These are phyloP conservation scores for Candida boleticola DNA, from an alignment of 805 yeast species.

Conservation along the genomic window DNA sequence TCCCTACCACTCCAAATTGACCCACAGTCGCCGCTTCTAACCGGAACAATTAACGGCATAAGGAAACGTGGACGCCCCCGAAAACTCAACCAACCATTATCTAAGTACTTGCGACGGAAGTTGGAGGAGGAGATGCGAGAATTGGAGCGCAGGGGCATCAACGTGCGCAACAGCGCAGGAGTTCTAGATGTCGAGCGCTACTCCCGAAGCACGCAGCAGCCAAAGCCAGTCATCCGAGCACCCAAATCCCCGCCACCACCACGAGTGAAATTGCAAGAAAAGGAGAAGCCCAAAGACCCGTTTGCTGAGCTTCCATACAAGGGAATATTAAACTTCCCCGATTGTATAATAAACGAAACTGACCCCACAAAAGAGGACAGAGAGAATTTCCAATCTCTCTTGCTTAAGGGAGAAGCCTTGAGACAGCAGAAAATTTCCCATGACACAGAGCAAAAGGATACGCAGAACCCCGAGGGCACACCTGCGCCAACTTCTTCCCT, in stretches of 20 bases:
- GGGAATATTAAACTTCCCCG: slow-evolving; percentile 59
- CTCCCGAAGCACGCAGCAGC: no score
- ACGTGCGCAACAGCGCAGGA: no score
- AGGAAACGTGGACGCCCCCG: slow-evolving; percentile 1
- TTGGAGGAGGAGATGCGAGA: neutral
- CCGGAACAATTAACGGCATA: neutral
- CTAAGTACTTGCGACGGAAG: neutral
- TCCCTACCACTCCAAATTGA: neutral
- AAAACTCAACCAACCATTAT: neutral
- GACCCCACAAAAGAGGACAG: slow-evolving; percentile 57
- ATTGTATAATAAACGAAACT: slow-evolving; percentile 59
- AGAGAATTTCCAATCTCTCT: slow-evolving; percentile 42
- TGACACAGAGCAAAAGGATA: slow-evolving; percentile 5
- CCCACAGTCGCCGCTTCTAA: neutral
- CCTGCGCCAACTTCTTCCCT: slow-evolving; percentile 18
- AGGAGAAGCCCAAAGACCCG: slow-evolving; percentile 11
- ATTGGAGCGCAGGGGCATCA: neutral
- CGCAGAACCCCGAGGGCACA: slow-evolving; percentile 11
- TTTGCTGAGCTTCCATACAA: slow-evolving; percentile 58
- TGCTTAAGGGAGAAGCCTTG: slow-evolving; percentile 38
- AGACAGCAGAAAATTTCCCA: neutral
- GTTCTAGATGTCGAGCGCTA: no score
- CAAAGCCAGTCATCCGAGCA: no score
- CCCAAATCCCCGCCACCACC: no score
- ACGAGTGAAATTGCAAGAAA: neutral